Evolutionary conservation across 768 basidiomycete species (phyloP).

Genomic region (Phylloporus sp.): DNA sequence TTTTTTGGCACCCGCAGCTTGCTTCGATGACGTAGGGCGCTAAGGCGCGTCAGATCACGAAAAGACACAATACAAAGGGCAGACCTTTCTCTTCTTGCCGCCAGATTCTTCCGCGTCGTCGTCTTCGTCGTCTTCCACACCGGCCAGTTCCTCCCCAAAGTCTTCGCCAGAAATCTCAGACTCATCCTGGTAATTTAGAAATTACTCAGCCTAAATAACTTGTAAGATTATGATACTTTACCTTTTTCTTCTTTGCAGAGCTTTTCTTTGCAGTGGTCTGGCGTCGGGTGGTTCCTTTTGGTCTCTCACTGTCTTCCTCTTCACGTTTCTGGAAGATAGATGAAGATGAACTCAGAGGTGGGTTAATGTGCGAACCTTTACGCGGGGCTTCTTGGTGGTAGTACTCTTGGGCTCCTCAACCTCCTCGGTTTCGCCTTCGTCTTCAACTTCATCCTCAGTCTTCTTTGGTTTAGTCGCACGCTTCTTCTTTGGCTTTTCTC

Average conservation of each 20-base stretch:
- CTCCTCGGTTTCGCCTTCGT: constrained; percentile 33
- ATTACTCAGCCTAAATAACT: not conserved
- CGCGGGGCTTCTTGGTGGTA: constrained; percentile 33
- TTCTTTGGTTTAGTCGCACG: constrained; percentile 32
- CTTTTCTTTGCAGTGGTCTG: constrained; percentile 47
- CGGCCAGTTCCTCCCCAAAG: constrained; percentile 42
- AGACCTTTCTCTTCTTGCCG: constrained; percentile 71
- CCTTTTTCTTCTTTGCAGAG: constrained; percentile 43
- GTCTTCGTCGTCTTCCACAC: constrained; percentile 48
- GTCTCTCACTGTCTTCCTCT: constrained; percentile 38
- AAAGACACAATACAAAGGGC: constrained; percentile 1
- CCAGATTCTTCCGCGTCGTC: constrained; percentile 33
- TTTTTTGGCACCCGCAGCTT: constrained; percentile 42
- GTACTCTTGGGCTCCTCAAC: constrained; percentile 29
- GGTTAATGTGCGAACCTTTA: constrained; percentile 30
- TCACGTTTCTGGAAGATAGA: constrained; percentile 27
- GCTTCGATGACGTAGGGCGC: constrained; percentile 44
- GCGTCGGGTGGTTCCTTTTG: constrained; percentile 47
- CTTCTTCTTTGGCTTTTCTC: constrained; percentile 35
- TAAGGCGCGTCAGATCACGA: constrained; percentile 17
- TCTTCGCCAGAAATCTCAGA: constrained; percentile 46
- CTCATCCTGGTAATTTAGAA: constrained; percentile 20
- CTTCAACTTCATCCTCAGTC: constrained; percentile 32
- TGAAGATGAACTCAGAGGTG: constrained; percentile 12
- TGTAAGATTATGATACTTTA: constrained; percentile 13